phyloP scores from a whole-genome alignment of 768 basidiomycete genomes.

The Paxillus ammoniavirescens region DNA sequence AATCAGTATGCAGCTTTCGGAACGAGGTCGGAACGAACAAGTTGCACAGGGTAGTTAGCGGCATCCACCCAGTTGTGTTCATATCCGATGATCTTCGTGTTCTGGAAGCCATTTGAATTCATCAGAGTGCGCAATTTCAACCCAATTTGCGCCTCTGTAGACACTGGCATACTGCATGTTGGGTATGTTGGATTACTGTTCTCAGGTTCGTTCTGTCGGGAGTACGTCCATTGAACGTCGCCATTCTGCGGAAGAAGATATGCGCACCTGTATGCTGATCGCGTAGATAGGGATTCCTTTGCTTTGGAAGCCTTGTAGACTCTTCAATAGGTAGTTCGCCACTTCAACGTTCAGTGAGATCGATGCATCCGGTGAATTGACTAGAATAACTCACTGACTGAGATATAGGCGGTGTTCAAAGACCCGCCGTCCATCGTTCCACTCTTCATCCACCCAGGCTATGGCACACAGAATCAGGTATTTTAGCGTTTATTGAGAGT shows the following conservation, averaged over 20 bases:
- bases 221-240: neutral
- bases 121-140: slow-evolving; percentile 54
- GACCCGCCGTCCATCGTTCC: slow-evolving; percentile 69
- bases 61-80: slow-evolving; percentile 79
- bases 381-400: slow-evolving; percentile 41
- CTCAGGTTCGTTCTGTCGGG: slow-evolving; percentile 49
- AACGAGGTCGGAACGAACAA: slow-evolving; percentile 32
- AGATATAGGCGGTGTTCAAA: slow-evolving; percentile 47
- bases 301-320: slow-evolving; percentile 63
- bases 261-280: slow-evolving; percentile 50
- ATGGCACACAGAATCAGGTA: neutral
- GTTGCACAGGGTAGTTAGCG: slow-evolving; percentile 56
- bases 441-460: slow-evolving; percentile 83
- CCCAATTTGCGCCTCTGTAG: slow-evolving; percentile 59
- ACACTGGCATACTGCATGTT: slow-evolving; percentile 52
- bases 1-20: neutral
- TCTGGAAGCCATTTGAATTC: slow-evolving; percentile 57
- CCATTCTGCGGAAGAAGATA: neutral
- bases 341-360: slow-evolving; percentile 38
- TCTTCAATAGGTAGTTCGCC: slow-evolving; percentile 70
- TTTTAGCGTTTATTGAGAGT: neutral
- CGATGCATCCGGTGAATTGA: neutral
- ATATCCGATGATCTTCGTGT: slow-evolving; percentile 62
- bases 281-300: slow-evolving; percentile 63
- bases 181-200: slow-evolving; percentile 68